These are phyloP conservation scores for Pseudopediastrum boryanum DNA, from an alignment of 139 green algal genomes.

Conservation along the genomic window DNA sequence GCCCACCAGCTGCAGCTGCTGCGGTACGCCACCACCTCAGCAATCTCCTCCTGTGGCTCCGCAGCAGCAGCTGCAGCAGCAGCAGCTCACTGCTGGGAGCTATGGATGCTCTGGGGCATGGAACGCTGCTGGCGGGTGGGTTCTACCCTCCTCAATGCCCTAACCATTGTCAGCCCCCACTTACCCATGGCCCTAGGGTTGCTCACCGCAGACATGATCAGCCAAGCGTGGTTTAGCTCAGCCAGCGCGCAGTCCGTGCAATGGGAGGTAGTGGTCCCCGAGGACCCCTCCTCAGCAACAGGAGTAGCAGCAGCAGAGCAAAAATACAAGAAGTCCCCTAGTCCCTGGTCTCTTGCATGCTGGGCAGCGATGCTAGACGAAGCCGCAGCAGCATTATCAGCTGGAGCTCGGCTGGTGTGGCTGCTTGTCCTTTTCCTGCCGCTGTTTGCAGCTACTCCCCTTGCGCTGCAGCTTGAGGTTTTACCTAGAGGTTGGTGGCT, in stretches of 20 bases:
- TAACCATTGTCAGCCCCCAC: slow-evolving; percentile 43
- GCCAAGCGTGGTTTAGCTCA: too few relatives aligned
- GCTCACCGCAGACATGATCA: slow-evolving; percentile 42
- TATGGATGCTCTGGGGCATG: slow-evolving; percentile 1
- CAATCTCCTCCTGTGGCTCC: neutral
- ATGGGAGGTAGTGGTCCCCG: neutral
- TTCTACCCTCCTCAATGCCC: slow-evolving; percentile 38
- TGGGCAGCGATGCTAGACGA: neutral
- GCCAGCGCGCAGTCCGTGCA: slow-evolving; percentile 4
- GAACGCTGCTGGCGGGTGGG: neutral
- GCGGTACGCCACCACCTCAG: neutral
- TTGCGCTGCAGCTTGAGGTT: slow-evolving; percentile 47
- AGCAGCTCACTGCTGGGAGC: slow-evolving; percentile 3
- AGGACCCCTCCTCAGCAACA: neutral
- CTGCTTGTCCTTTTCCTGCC: slow-evolving; percentile 72
- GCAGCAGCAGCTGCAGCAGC: neutral
- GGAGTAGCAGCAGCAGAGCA: slow-evolving; percentile 20
- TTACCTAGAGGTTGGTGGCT: slow-evolving; percentile 43
- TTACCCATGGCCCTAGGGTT: slow-evolving; percentile 50
- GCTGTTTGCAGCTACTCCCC: slow-evolving; percentile 47
- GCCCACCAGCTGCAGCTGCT: too few relatives aligned
- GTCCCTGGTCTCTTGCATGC: neutral
- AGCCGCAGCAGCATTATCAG: slow-evolving; percentile 1
- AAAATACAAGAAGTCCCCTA: neutral
- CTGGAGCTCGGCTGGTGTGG: slow-evolving; percentile 23